These are phyloP conservation scores for Tilletia walkeri DNA, from an alignment of 1,284 basidiomycete species.

Conservation along the genomic window DNA sequence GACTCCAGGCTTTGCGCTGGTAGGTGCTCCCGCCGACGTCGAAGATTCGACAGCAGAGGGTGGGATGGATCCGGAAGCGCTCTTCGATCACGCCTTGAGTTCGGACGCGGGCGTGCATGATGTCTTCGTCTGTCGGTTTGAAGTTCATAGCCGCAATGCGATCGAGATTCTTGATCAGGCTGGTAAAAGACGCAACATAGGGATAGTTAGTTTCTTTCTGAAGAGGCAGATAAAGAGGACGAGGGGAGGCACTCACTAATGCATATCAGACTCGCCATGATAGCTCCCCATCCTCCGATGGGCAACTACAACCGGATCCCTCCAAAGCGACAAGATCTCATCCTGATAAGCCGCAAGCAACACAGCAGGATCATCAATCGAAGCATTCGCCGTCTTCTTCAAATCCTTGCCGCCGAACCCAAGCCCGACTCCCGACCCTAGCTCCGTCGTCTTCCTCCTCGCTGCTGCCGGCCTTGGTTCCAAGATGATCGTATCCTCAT, in stretches of 20 bases:
- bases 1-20: constrained; percentile 36
- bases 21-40: constrained; percentile 37
- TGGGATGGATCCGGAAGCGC: constrained; percentile 29
- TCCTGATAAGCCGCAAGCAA: constrained; percentile 10
- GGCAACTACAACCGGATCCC: not conserved
- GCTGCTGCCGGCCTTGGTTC: too few relatives aligned
- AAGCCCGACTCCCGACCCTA: too few relatives aligned
- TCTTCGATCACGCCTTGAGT: constrained; percentile 37
- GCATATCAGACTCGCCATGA: not conserved
- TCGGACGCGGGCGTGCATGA: constrained; percentile 40
- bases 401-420: too few relatives aligned
- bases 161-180: constrained; percentile 32
- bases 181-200: not conserved
- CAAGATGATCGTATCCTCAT: too few relatives aligned
- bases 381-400: constrained; percentile 6
- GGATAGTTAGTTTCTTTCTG: too few relatives aligned
- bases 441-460: not conserved
- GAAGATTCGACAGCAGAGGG: constrained; percentile 32
- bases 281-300: not conserved
- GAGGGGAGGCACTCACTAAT: not conserved
- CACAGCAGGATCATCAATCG: not conserved
- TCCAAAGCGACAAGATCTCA: constrained; percentile 16
- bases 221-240: too few relatives aligned
- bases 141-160: constrained; percentile 26
- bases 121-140: constrained; percentile 35